These are phyloP conservation scores for Malus hybrid DNA, from an alignment of 331 rosid genomes.

Conservation along the genomic window DNA sequence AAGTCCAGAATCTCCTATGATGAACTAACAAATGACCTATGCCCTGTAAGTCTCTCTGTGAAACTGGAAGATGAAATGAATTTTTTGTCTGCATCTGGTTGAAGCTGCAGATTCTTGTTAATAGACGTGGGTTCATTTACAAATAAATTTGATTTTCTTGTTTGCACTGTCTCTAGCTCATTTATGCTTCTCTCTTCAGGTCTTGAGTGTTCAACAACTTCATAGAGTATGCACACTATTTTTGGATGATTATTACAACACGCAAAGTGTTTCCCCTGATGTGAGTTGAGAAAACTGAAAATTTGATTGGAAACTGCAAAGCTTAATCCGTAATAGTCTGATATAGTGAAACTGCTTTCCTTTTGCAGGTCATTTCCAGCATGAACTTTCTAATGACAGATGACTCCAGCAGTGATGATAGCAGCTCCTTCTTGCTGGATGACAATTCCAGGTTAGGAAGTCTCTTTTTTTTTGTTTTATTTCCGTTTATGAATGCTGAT, in stretches of 20 bases:
- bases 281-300: conserved; percentile 39
- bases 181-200: conserved; percentile 33
- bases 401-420: conserved; percentile 28
- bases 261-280: conserved; percentile 50
- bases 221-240: conserved; percentile 71
- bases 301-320: not conserved
- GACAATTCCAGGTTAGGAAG: conserved; percentile 71
- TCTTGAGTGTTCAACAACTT: conserved; percentile 70
- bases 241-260: conserved; percentile 47
- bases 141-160: not conserved
- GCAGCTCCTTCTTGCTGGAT: conserved; percentile 60
- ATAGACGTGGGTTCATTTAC: not conserved
- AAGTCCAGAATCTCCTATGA: conserved; percentile 68
- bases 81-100: not conserved
- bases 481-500: too few relatives aligned
- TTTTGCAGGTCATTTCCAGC: conserved; percentile 64
- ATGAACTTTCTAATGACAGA: conserved; percentile 70
- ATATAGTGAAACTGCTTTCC: not conserved
- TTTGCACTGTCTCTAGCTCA: not conserved
- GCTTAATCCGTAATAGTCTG: not conserved
- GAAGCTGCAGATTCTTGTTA: not conserved
- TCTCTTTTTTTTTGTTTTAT: not conserved
- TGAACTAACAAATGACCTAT: conserved; percentile 69
- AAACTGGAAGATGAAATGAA: not conserved
- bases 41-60: conserved; percentile 66